Conservation (phyloP, 2,329 filamentous ascomycete genomes). For the Aureobasidium sp. region DNA sequence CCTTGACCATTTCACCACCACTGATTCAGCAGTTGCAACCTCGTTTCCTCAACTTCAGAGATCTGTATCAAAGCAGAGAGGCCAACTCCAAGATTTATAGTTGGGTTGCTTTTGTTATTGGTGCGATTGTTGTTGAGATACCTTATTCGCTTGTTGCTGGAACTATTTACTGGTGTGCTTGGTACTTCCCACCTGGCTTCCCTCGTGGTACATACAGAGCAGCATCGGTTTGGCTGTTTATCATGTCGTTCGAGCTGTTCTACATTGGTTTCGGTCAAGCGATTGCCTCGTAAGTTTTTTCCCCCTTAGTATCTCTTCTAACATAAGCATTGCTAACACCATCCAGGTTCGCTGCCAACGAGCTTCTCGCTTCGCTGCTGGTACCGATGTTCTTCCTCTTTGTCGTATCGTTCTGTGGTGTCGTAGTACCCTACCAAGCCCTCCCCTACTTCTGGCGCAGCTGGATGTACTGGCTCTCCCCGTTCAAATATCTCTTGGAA, state of each 20-base stretch:
- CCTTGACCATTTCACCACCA: conserved; percentile 63
- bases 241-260: conserved; percentile 64
- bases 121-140: conserved; percentile 58
- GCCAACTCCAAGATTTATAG: conserved; percentile 72
- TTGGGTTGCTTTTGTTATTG: conserved; percentile 62
- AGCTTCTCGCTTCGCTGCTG: conserved; percentile 54
- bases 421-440: conserved; percentile 56
- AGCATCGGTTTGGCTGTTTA: conserved; percentile 55
- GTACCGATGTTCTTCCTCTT: conserved; percentile 66
- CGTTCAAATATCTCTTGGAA: conserved; percentile 52
- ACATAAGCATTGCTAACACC: conserved; percentile 39
- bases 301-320: conserved; percentile 22
- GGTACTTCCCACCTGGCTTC: conserved; percentile 48
- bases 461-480: conserved; percentile 65
- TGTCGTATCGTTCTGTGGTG: conserved; percentile 61
- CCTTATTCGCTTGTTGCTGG: conserved; percentile 49
- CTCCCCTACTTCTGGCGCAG: conserved; percentile 64
- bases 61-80: conserved; percentile 63
- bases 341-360: conserved; percentile 52
- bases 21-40: conserved; percentile 72
- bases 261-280: conserved; percentile 58
- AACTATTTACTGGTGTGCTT: conserved; percentile 45
- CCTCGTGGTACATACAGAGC: conserved; percentile 43
- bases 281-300: conserved; percentile 41
- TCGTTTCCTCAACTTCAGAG: conserved; percentile 55